These are phyloP conservation scores for Suillus lakei DNA, from an alignment of 768 basidiomycete genomes.

Conservation along the genomic window DNA sequence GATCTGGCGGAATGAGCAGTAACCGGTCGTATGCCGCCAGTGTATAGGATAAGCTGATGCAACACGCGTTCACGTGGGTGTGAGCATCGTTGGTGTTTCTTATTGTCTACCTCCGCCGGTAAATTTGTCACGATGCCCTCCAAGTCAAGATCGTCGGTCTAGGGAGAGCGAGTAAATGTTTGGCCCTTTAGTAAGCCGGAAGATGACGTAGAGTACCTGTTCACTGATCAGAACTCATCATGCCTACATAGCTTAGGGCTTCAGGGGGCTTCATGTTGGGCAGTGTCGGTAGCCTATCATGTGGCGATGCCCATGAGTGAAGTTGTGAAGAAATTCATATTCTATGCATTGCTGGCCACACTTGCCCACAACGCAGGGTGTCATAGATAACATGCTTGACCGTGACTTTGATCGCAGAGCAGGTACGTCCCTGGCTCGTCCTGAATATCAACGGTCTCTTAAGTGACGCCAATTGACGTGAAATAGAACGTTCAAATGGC, in stretches of 20 bases:
- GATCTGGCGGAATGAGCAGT: too few relatives aligned
- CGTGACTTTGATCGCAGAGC: constrained; percentile 52
- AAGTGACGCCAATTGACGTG: not conserved
- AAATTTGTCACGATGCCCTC: too few relatives aligned
- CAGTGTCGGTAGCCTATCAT: not conserved
- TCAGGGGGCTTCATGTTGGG: not conserved
- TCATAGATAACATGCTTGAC: constrained; percentile 59
- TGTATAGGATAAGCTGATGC: too few relatives aligned
- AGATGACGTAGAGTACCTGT: too few relatives aligned
- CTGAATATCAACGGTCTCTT: not conserved
- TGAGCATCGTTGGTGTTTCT: too few relatives aligned
- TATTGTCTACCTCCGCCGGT: too few relatives aligned
- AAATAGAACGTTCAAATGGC: constrained; percentile 50
- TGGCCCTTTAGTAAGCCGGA: too few relatives aligned
- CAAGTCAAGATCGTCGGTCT: too few relatives aligned
- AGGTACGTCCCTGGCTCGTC: constrained; percentile 37
- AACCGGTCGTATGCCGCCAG: not conserved
- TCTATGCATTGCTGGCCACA: constrained; percentile 7
- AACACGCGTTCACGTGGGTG: too few relatives aligned
- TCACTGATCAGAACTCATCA: not conserved
- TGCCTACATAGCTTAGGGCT: not conserved
- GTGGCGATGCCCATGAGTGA: not conserved
- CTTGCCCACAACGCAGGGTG: constrained; percentile 50
- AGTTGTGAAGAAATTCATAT: not conserved
- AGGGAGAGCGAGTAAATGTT: too few relatives aligned